Evolutionary conservation across 1,284 basidiomycete genomes (phyloP).

Genomic region (Trichosporon faecale): DNA sequence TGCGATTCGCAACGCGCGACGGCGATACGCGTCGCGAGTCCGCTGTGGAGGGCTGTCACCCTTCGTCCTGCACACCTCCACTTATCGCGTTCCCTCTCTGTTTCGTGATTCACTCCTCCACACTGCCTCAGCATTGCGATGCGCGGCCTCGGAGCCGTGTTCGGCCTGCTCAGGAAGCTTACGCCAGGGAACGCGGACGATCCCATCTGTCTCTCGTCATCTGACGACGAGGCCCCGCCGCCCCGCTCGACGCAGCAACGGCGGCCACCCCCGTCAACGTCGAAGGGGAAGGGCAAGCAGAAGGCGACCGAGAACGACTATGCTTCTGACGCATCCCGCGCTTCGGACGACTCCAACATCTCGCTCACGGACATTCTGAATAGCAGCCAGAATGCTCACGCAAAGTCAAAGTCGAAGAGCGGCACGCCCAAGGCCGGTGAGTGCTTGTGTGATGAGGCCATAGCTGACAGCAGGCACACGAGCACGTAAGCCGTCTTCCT

Average conservation of each 20-base stretch:
- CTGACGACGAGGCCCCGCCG: not conserved
- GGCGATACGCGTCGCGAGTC: not conserved
- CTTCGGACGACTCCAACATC: not conserved
- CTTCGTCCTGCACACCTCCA: not conserved
- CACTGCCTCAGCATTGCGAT: not conserved
- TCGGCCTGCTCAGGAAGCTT: not conserved
- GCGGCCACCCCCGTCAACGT: not conserved
- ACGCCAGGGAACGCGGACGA: slow-evolving; percentile 4
- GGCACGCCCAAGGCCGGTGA: not conserved
- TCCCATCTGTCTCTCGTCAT: slow-evolving; percentile 2
- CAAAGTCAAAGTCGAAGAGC: not conserved
- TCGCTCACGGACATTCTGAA: not conserved
- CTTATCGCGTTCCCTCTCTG: not conserved
- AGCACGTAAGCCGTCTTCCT: not conserved
- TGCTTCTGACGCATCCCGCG: not conserved
- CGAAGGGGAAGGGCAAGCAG: not conserved
- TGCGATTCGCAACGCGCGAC: not conserved
- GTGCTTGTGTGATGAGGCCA: not conserved
- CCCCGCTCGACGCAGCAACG: not conserved
- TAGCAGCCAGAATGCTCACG: not conserved
- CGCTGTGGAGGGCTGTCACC: not conserved
- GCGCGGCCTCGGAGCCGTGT: not conserved
- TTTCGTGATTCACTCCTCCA: not conserved
- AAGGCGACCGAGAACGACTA: not conserved
- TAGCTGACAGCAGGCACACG: not conserved